Base-by-base conservation (phyloP, 192 early-diverging fungal species). In the Phycomyces blakesleeanus region DNA sequence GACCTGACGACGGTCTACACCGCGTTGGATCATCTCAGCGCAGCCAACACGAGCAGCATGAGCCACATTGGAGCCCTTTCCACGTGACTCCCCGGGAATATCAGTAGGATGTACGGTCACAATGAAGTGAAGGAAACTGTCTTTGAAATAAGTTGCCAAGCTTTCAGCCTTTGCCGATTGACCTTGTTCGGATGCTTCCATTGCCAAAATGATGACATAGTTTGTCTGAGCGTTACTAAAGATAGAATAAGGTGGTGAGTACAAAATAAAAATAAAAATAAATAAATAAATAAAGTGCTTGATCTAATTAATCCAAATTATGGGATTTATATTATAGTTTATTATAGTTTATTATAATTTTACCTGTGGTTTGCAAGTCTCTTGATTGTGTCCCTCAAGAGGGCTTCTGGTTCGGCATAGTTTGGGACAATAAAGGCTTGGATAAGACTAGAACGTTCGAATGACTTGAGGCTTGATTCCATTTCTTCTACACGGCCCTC, bases 381-480 rank as follows among this genome's bases (percentile, higher is more conserved):
- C 60, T 87, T 85, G 44, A 91, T 81, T 8, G 87, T 91, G 58
- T 88, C 86, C 50, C 80, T 80, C 26, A 91, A 62, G 40, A 87
- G 81, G 8, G 83, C 85, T 65, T 86, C 71, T 20, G 81, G 78
- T 64, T 91, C 89, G 51, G 79, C 79, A 75, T 89, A 91, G 64
- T 88, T 86, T 18, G 89, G 87, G 39, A 91, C 76, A 61, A 91
- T 82, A 71, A 91, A 74, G 29, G 87, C 77, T 73, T 91, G 89
- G n/a, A 78, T 63, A 42, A 85, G 67, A 47, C 69, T 55, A 22
- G 59, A 41, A 50, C 72, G 76, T n/a, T 72, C 66, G 55, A 69
- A 67, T 22, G 60, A 18, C 25, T 61, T 72, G 12, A 74, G 54
- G 18, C 60, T 72, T 11, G 60, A 60, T 58, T 73, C 71, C 67